These are phyloP conservation scores for Hypoxylon sp. DNA, from an alignment of 2,329 filamentous ascomycete genomes.

Conservation along the genomic window DNA sequence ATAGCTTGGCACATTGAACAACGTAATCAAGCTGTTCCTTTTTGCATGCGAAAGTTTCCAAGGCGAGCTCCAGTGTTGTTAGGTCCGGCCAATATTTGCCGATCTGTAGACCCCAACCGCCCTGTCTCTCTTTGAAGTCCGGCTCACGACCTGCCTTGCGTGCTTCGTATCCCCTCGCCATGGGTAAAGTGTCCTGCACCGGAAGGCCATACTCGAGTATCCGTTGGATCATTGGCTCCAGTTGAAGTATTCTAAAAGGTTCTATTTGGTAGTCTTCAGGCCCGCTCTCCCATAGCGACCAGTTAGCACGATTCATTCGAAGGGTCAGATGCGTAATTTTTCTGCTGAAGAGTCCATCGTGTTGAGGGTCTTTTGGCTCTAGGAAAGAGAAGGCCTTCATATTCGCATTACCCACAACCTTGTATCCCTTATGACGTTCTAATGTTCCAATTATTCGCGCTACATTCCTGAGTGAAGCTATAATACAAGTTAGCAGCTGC, in stretches of 20 bases:
- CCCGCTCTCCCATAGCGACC: conserved; percentile 48
- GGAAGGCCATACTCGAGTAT: conserved; percentile 23
- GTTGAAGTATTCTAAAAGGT: conserved; percentile 41
- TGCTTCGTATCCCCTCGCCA: conserved; percentile 48
- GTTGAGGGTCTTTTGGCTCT: conserved; percentile 17
- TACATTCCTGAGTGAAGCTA: conserved; percentile 47
- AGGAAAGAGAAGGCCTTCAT: conserved; percentile 42
- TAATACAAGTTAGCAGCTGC: conserved; percentile 1
- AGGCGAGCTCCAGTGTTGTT: conserved; percentile 45
- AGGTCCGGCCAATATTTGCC: conserved; percentile 50
- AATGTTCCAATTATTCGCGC: conserved; percentile 47
- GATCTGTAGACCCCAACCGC: conserved; percentile 50
- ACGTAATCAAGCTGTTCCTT: conserved; percentile 48
- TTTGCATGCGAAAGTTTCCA: conserved; percentile 50
- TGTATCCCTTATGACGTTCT: conserved; percentile 44
- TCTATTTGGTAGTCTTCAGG: conserved; percentile 28
- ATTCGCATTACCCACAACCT: conserved; percentile 36
- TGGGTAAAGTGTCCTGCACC: conserved; percentile 38
- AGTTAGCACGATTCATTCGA: conserved; percentile 49
- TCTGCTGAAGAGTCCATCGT: conserved; percentile 21
- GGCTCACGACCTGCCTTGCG: conserved; percentile 47
- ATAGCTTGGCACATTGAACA: conserved; percentile 49
- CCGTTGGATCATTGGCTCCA: conserved; percentile 51
- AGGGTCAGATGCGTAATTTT: conserved; percentile 49
- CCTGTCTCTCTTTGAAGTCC: conserved; percentile 47